Evolutionary conservation across 768 basidiomycete species (phyloP).

Genomic region (Clitopilus passeckerianus): DNA sequence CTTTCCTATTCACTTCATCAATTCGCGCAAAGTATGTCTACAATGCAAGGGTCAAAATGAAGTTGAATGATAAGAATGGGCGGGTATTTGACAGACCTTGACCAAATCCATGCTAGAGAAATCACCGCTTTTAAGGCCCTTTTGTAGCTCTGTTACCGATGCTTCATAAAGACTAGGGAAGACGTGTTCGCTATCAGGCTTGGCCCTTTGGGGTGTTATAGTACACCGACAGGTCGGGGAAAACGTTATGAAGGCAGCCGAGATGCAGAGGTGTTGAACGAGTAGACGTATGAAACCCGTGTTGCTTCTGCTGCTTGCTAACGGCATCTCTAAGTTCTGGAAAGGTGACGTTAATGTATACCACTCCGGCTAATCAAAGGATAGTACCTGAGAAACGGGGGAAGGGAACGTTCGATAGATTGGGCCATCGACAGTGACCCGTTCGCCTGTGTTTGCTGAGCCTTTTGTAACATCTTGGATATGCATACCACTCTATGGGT

Average conservation of each 20-base stretch:
- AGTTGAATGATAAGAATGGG: background rate
- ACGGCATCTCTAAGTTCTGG: no score
- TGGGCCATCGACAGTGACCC: no score
- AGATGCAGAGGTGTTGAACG: background rate
- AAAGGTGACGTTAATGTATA: no score
- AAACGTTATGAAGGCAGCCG: background rate
- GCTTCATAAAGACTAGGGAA: constrained; percentile 61
- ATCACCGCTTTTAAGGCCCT: constrained; percentile 39
- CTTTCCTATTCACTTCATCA: constrained; percentile 62
- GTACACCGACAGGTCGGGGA: background rate
- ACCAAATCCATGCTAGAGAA: constrained; percentile 62
- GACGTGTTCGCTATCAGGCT: background rate
- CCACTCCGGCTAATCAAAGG: no score
- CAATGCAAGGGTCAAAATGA: background rate
- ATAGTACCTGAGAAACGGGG: no score
- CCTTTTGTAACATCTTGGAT: no score
- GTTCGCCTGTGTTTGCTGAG: no score
- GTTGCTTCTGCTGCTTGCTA: no score
- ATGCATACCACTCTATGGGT: no score
- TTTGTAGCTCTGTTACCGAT: constrained; percentile 48
- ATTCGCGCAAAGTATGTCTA: constrained; percentile 66
- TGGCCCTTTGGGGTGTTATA: background rate
- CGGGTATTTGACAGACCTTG: constrained; percentile 31
- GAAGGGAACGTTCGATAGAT: no score
- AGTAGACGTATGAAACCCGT: background rate